Conservation (phyloP, 768 basidiomycete species). For the Candolleomyces efflorescens region DNA sequence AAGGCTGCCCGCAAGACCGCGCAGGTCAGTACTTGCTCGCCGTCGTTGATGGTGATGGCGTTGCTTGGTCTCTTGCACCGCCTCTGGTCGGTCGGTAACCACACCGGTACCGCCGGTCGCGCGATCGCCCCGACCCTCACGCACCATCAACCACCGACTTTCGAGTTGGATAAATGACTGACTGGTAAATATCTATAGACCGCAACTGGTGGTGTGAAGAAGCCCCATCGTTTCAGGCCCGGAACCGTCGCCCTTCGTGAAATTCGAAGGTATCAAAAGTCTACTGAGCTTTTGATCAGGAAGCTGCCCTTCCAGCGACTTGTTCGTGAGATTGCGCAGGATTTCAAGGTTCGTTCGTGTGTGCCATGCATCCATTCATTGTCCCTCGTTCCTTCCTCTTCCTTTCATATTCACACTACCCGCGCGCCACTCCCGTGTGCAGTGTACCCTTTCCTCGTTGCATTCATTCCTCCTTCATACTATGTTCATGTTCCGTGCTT, state of each 20-base stretch:
- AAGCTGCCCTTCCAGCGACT: conserved; percentile 99
- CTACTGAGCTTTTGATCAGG: conserved; percentile 97
- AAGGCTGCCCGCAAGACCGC: conserved; percentile 93
- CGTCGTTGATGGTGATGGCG: conserved; percentile 19
- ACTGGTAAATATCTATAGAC: conserved; percentile 35
- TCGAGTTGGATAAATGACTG: neutral
- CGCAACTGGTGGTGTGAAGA: conserved; percentile 97
- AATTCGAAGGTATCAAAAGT: conserved; percentile 97
- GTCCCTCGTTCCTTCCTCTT: no score
- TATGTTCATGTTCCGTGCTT: no score
- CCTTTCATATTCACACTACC: no score
- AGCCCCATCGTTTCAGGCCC: conserved; percentile 95
- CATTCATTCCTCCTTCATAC: conserved; percentile 3
- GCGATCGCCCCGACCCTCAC: conserved; percentile 2
- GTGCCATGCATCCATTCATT: neutral
- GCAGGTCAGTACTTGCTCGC: conserved; percentile 44
- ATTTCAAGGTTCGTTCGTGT: conserved; percentile 70
- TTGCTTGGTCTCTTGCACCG: no score
- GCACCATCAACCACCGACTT: neutral
- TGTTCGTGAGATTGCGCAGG: conserved; percentile 95
- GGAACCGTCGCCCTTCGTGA: conserved; percentile 99
- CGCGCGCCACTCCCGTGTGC: no score
- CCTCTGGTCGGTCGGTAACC: no score
- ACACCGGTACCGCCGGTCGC: no score
- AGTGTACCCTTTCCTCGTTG: neutral